Evolutionary conservation across 352 stramenopile genomes (phyloP).

Genomic region (Phytophthora boehmeriae): DNA sequence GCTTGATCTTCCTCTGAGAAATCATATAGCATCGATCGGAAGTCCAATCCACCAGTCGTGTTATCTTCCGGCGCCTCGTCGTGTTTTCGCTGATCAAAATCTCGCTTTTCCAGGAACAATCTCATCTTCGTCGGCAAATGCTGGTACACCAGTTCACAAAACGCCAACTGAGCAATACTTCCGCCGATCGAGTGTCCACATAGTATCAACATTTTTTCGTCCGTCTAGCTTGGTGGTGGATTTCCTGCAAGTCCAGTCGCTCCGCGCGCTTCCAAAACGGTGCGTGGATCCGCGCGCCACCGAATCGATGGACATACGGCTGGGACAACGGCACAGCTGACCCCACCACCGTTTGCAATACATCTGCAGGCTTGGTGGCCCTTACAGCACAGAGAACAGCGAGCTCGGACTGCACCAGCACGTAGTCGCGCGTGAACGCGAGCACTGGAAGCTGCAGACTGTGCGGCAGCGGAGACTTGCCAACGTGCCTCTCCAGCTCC

Average conservation of each 20-base stretch:
- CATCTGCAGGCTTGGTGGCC: constrained; percentile 59
- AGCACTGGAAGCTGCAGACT: constrained; percentile 60
- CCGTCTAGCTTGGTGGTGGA: constrained; percentile 52
- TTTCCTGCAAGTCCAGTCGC: constrained; percentile 55
- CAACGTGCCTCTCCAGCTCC: constrained; percentile 63
- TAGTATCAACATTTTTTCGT: constrained; percentile 64
- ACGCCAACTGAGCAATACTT: constrained; percentile 79
- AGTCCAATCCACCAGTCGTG: constrained; percentile 23
- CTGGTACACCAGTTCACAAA: constrained; percentile 81
- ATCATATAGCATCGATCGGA: constrained; percentile 28
- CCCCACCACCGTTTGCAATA: constrained; percentile 73
- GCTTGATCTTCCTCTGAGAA: constrained; percentile 27
- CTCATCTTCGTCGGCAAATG: constrained; percentile 54
- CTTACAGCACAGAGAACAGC: constrained; percentile 73
- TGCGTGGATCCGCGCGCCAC: constrained; percentile 72
- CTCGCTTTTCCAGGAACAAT: constrained; percentile 61
- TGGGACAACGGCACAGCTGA: constrained; percentile 66
- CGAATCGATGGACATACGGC: constrained; percentile 75
- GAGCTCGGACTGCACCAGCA: constrained; percentile 66
- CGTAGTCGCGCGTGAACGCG: constrained; percentile 53
- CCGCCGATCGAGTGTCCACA: constrained; percentile 86
- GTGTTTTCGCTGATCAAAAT: constrained; percentile 59
- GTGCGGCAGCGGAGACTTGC: constrained; percentile 72
- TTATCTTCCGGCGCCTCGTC: constrained; percentile 19
- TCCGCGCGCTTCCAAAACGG: constrained; percentile 79